Percentiles rank a stretch among this genome's conserved stretches.
Conservation (phyloP, 352 stramenopile species). For the Halophytophthora polymorphica region DNA sequence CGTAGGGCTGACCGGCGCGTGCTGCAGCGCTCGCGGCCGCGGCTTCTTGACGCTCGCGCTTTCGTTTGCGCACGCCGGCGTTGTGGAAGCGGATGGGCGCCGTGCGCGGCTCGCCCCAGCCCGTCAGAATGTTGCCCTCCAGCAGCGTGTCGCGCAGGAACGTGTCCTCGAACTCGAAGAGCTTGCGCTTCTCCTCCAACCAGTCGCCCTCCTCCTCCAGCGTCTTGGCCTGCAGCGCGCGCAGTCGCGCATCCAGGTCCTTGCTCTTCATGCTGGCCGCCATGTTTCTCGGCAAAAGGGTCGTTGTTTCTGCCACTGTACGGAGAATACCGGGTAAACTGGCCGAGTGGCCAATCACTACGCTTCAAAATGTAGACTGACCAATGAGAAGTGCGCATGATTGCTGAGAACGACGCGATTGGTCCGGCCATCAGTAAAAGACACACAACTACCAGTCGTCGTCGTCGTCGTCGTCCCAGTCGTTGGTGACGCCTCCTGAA, state of each 20-base stretch:
- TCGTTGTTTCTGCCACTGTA: too few relatives aligned
- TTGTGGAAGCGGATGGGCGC: constrained; percentile 70
- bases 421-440: too few relatives aligned
- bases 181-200: constrained; percentile 60
- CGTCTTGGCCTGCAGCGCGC: constrained; percentile 36
- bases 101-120: constrained; percentile 64
- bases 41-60: constrained; percentile 50
- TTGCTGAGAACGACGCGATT: too few relatives aligned
- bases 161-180: constrained; percentile 74
- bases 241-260: constrained; percentile 58
- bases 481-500: constrained; percentile 7
- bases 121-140: constrained; percentile 70
- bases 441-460: constrained; percentile 34
- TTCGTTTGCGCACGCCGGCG: constrained; percentile 55
- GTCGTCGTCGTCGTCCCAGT: constrained; percentile 22
- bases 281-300: too few relatives aligned
- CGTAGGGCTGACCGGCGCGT: constrained; percentile 10
- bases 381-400: too few relatives aligned
- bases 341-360: too few relatives aligned
- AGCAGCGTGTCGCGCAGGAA: constrained; percentile 65
- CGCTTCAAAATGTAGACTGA: too few relatives aligned
- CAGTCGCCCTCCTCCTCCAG: constrained; percentile 50
- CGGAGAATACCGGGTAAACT: too few relatives aligned
- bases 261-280: too few relatives aligned
- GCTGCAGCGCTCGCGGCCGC: constrained; percentile 3